A percentile compares a stretch with the other conserved stretches of the same genome.
Evolutionary conservation across 2,329 filamentous ascomycete species (phyloP).

Genomic region (Penicillium freii): DNA sequence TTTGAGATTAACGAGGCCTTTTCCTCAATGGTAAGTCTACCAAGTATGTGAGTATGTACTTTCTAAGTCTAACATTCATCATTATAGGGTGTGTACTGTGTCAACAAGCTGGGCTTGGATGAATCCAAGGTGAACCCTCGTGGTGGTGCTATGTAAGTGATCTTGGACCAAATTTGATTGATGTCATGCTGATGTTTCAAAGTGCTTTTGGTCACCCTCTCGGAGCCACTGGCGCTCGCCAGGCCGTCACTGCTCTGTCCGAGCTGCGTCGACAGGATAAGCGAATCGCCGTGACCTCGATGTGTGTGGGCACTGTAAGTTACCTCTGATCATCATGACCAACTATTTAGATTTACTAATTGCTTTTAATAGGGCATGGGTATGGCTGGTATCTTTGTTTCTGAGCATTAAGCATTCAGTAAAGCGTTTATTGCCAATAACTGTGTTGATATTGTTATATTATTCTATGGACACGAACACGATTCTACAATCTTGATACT

Average conservation of each 20-base stretch:
- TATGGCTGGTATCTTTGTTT: conserved; percentile 92
- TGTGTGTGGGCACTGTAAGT: conserved; percentile 85
- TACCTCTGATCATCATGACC: conserved; percentile 31
- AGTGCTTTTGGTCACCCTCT: conserved; percentile 85
- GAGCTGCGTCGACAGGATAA: conserved; percentile 77
- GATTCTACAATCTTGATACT: not conserved
- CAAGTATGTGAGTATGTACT: not conserved
- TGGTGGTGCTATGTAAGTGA: conserved; percentile 71
- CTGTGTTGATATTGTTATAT: conserved; percentile 1
- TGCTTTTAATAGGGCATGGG: conserved; percentile 51
- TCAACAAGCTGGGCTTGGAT: conserved; percentile 76
- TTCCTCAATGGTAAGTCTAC: conserved; percentile 55
- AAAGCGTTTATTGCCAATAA: not conserved
- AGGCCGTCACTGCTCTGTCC: conserved; percentile 83
- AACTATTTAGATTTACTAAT: conserved; percentile 3
- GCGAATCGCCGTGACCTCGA: conserved; percentile 81
- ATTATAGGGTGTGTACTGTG: conserved; percentile 79
- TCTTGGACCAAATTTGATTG: not conserved
- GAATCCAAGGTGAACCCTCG: conserved; percentile 88
- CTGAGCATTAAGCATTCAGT: conserved; percentile 59
- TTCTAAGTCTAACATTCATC: not conserved
- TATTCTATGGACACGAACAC: not conserved
- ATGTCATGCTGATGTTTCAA: conserved; percentile 10
- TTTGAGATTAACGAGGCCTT: conserved; percentile 79
- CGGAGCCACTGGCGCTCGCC: conserved; percentile 84